Conservation (phyloP, 306 rosid species). For the Vigna unguiculata region DNA sequence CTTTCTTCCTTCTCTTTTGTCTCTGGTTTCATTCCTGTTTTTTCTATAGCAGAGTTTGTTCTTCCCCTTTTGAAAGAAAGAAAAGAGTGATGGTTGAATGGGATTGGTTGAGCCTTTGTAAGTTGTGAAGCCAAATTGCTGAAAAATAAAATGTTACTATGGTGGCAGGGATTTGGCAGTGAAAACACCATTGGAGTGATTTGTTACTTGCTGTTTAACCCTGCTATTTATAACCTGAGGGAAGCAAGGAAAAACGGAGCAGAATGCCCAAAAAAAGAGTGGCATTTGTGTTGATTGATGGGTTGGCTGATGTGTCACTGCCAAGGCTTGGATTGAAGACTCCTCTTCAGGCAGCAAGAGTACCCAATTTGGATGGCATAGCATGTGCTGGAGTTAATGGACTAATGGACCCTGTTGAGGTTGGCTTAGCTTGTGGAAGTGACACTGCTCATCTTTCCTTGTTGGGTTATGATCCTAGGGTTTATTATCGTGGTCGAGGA, state of each 20-base stretch:
- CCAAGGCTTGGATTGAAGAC: conserved; percentile 82
- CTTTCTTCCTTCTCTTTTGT: neutral
- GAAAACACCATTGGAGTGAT: conserved; percentile 29
- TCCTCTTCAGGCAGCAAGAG: conserved; percentile 87
- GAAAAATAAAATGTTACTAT: neutral
- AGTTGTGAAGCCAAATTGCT: conserved; percentile 12
- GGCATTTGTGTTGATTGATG: conserved; percentile 95
- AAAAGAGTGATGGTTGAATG: conserved; percentile 9
- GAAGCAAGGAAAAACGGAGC: neutral
- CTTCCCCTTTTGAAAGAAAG: neutral
- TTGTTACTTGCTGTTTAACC: conserved; percentile 11
- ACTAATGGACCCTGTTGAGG: conserved; percentile 97
- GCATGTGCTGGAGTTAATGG: conserved; percentile 95
- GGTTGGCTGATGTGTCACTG: conserved; percentile 90
- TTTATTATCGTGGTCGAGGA: conserved; percentile 93
- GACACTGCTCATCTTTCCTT: conserved; percentile 98
- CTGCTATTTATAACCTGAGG: conserved; percentile 23
- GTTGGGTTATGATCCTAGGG: conserved; percentile 87
- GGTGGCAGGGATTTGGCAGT: conserved; percentile 46
- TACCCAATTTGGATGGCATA: conserved; percentile 82
- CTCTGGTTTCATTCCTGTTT: neutral
- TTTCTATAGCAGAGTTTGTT: neutral
- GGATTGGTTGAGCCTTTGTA: conserved; percentile 15
- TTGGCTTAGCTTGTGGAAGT: conserved; percentile 96
- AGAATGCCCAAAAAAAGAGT: conserved; percentile 80